Evolutionary conservation across 805 yeast genomes (phyloP).

Genomic region (Helenozyma baotianmanensis): DNA sequence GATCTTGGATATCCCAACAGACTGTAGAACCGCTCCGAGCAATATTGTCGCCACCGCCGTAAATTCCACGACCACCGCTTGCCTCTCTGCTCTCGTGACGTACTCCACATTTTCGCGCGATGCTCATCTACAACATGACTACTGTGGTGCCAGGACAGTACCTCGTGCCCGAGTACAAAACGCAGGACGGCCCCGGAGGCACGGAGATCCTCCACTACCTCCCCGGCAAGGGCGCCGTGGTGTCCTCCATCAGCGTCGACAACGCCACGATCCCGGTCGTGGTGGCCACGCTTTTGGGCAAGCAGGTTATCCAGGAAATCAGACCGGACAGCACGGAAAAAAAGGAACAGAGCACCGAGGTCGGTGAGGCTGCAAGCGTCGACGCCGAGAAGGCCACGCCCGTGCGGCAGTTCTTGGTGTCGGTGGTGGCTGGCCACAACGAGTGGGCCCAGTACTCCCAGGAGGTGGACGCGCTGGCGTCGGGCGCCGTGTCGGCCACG

Average conservation of each 20-base stretch:
- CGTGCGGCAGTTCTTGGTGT: constrained; percentile 23
- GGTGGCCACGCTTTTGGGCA: constrained; percentile 62
- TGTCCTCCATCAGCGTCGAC: constrained; percentile 41
- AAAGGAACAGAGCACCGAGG: constrained; percentile 1
- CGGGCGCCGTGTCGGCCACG: constrained; percentile 18
- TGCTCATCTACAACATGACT: no score
- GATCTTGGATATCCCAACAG: no score
- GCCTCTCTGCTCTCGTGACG: no score
- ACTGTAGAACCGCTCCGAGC: no score
- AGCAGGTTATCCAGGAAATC: constrained; percentile 33
- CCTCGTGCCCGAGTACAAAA: constrained; percentile 52
- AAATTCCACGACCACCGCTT: no score
- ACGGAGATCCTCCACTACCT: constrained; percentile 42
- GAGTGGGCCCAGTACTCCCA: constrained; percentile 22
- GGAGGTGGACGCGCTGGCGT: constrained; percentile 16
- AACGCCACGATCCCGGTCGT: constrained; percentile 39
- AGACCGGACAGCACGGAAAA: constrained; percentile 1
- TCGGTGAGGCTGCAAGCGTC: constrained; percentile 11
- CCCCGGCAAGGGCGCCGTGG: constrained; percentile 63
- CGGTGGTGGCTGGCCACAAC: constrained; percentile 26
- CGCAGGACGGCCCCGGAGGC: constrained; percentile 14
- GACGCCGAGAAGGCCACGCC: constrained; percentile 11
- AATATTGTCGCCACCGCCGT: no score
- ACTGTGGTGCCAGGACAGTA: constrained; percentile 67
- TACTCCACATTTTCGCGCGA: no score